Base-by-base conservation (phyloP, 805 yeast species). In the Saccharomycopsis guyanensis region DNA sequence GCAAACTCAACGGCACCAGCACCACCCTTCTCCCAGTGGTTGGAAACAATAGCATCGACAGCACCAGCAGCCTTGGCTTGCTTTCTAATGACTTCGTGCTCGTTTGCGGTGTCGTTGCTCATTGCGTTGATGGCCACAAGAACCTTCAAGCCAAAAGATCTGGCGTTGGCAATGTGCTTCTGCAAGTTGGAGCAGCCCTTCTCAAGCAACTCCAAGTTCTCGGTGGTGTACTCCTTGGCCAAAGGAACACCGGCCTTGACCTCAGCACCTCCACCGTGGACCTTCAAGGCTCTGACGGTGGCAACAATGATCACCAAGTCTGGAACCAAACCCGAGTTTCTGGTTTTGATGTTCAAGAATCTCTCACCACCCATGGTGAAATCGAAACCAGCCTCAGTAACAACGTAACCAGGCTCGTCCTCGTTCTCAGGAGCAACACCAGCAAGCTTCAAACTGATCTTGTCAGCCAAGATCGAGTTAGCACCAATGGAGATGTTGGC, bases 401-500 rank as follows among this genome's bases (percentile, higher is more conserved):
- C 82, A 51, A 84, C 94, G 56, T 76, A 84, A 52, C 94, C 93
- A 55, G 73, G 74, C 57, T 73, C 74, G 46, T 71, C 70, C 42
- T 66, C 57, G 58, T 70, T 65, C 69, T 40, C 68, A n/a, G 75
- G 62, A 13, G 74, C 70, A 25, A 79, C 73, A 64, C 91, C 91
- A 38, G 85, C 83, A 52, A 84, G 69, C 63, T 83, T 83, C 66
- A 84, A 70, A n/a, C 89, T 89, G 67, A 84, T 67, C 61, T 78
- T 79, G 63, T 84, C 94, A 49, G 93, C 91, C 59, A 84, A 71
- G 40, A 84, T 83, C 29, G 91, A 83, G 33, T 86, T 80, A 6
- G 94, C 91, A 61, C 94, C 94, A 58, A 84, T 84, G 33, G 93
- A 83, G 55, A 91, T 91, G 68, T 91, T 91, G 55, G 97, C 97